Conservation (phyloP, 2,329 filamentous ascomycete species). For the Aspergillus texensis region DNA sequence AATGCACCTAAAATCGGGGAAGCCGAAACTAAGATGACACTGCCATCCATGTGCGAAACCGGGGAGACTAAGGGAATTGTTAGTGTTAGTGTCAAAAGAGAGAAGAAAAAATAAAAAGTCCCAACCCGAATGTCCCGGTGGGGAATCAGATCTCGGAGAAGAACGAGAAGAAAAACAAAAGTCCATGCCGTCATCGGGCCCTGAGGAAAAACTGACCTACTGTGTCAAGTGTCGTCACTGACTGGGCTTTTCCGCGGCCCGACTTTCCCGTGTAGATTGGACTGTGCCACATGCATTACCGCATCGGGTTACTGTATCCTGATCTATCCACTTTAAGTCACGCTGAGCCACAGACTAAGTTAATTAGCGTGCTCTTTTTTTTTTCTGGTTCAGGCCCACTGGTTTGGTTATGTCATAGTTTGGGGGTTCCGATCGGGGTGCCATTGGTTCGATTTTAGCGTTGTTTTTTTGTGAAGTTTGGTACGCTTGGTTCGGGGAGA, state of each 20-base stretch:
- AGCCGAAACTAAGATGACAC: constrained; percentile 7
- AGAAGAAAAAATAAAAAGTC: background rate
- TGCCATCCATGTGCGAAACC: constrained; percentile 1
- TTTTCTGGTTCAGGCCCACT: background rate
- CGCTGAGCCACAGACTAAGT: background rate
- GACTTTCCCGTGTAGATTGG: background rate
- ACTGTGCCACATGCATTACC: background rate
- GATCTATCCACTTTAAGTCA: background rate
- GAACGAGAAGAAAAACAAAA: background rate
- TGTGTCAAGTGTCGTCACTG: background rate
- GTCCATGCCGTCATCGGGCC: background rate
- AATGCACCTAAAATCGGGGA: constrained; percentile 2
- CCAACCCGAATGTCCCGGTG: background rate
- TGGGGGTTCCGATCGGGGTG: background rate
- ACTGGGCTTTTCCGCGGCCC: background rate
- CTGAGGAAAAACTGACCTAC: background rate
- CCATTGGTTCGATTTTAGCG: background rate
- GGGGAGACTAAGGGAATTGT: background rate
- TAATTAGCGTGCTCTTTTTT: too few relatives aligned
- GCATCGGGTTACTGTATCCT: background rate
- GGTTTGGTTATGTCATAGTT: background rate
- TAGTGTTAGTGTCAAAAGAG: background rate
- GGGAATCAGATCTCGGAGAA: background rate
- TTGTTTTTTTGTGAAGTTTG: background rate
- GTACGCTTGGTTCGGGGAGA: background rate